A percentile compares a stretch with the other conserved stretches of the same genome.
Evolutionary conservation across 208 protist genomes (phyloP).

Genomic region (Acanthamoeba castellanii): DNA sequence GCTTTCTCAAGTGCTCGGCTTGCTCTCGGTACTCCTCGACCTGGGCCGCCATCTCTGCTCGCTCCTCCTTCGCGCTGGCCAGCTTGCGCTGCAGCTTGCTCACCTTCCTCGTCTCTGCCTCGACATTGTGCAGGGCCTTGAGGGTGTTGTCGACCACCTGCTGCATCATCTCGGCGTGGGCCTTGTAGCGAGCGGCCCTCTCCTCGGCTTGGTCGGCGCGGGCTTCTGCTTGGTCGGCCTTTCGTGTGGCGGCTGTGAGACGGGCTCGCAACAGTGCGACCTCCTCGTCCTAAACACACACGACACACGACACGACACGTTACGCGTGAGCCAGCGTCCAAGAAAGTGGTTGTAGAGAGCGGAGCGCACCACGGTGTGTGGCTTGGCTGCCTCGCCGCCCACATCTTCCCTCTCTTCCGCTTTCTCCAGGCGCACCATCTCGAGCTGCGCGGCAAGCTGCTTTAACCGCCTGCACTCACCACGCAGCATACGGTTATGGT

Average conservation of each 20-base stretch:
- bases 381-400: background rate
- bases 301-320: background rate
- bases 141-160: background rate
- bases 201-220: background rate
- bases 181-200: background rate
- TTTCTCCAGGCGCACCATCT: background rate
- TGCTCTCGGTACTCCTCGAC: background rate
- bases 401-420: background rate
- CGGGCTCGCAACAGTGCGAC: background rate
- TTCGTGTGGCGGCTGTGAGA: background rate
- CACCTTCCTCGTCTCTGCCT: background rate
- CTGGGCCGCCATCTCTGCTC: background rate
- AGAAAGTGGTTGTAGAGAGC: background rate
- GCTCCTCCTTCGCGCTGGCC: background rate
- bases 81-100: slow-evolving; percentile 10
- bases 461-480: background rate
- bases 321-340: background rate
- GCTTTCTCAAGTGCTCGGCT: background rate
- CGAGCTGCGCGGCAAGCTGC: background rate
- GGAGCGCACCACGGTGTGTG: background rate
- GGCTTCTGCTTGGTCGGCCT: slow-evolving; percentile 10
- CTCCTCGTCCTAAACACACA: background rate
- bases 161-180: background rate
- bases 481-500: no score
- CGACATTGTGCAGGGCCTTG: background rate